Evolutionary conservation across 768 basidiomycete genomes (phyloP).

Genomic region (Hypholoma fasciculare): DNA sequence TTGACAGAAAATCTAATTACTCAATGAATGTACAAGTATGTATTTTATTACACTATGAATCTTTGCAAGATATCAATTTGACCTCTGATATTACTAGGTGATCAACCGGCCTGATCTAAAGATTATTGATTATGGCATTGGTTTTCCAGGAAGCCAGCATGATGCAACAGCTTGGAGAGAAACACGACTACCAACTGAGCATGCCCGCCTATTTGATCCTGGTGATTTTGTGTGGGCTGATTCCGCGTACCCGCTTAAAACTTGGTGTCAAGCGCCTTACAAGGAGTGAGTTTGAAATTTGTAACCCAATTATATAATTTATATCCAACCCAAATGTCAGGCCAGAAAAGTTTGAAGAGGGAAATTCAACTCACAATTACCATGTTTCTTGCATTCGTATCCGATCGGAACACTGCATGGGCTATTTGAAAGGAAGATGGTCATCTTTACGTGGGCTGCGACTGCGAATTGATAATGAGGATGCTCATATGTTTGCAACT

Average conservation of each 20-base stretch:
- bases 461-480: conserved; percentile 20
- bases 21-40: conserved; percentile 36
- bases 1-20: conserved; percentile 38
- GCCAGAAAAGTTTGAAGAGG: conserved; percentile 17
- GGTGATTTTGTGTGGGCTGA: conserved; percentile 37
- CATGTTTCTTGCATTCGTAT: conserved; percentile 25
- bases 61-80: background rate
- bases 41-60: background rate
- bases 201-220: conserved; percentile 18
- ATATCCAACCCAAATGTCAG: conserved; percentile 8
- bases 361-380: conserved; percentile 23
- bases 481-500: conserved; percentile 16
- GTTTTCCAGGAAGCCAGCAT: conserved; percentile 34
- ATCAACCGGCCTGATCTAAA: conserved; percentile 7
- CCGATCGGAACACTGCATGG: conserved; percentile 30
- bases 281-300: conserved; percentile 17
- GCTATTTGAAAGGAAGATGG: conserved; percentile 29
- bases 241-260: conserved; percentile 32
- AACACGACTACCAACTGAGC: conserved; percentile 21
- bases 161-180: conserved; percentile 32
- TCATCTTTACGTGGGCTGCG: conserved; percentile 24
- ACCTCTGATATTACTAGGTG: background rate
- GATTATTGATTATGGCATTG: conserved; percentile 35
- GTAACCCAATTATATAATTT: background rate
- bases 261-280: conserved; percentile 17